These are phyloP conservation scores for Rhododendron mucronatum DNA, from an alignment of 148 eudicot species.

Conservation along the genomic window DNA sequence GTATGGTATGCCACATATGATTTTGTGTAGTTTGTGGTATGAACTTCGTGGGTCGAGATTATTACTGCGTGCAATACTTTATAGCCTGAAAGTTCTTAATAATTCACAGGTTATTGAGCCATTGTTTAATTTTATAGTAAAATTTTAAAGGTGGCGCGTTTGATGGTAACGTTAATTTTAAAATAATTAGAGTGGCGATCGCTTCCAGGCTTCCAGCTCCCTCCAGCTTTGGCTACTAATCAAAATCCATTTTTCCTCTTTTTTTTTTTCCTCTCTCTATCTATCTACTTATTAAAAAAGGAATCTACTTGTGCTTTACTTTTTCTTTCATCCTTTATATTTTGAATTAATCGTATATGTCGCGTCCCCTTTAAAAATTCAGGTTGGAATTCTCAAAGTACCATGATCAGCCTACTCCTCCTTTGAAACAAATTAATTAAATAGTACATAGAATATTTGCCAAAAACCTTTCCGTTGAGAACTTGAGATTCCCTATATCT, in stretches of 20 bases:
- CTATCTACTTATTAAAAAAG: background rate
- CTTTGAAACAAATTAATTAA: background rate
- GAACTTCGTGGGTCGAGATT: background rate
- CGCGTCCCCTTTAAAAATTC: background rate
- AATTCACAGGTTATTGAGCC: background rate
- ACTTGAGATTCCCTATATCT: background rate
- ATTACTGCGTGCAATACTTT: too few relatives aligned
- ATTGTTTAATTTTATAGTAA: too few relatives aligned
- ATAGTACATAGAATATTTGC: background rate
- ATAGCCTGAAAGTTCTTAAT: background rate
- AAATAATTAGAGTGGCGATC: background rate
- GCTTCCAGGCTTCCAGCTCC: background rate
- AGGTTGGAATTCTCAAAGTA: background rate
- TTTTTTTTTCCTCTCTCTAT: too few relatives aligned
- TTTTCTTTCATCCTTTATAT: background rate
- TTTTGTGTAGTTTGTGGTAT: background rate
- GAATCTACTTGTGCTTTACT: background rate
- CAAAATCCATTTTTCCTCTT: background rate
- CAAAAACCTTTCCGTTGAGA: background rate
- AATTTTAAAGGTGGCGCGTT: too few relatives aligned
- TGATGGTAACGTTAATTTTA: too few relatives aligned
- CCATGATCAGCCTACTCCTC: background rate
- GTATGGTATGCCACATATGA: background rate
- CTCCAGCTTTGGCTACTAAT: background rate
- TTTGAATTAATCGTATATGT: background rate